Evolutionary conservation across 345 rosid genomes (phyloP).

Genomic region (Conringia planisiliqua): DNA sequence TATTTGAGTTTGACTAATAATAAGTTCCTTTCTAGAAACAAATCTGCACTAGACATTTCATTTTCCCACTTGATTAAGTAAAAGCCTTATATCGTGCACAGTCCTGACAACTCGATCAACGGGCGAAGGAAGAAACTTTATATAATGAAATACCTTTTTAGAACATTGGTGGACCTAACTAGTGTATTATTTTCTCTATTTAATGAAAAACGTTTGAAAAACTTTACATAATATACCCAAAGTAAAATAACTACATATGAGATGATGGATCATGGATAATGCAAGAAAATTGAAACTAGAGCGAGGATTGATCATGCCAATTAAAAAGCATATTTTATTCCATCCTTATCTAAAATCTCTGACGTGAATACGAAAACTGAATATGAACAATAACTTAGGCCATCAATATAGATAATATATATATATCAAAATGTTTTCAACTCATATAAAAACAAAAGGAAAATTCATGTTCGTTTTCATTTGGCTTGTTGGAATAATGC

Average conservation of each 20-base stretch:
- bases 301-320: not conserved
- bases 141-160: not conserved
- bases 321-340: not conserved
- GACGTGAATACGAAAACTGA: not conserved
- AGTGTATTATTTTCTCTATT: not conserved
- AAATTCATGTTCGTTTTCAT: not conserved
- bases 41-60: conserved; percentile 10
- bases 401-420: not conserved
- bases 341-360: not conserved
- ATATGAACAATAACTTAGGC: not conserved
- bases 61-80: conserved; percentile 15
- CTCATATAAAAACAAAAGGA: not conserved
- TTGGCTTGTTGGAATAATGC: not conserved
- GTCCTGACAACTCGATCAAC: conserved; percentile 19
- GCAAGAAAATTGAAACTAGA: not conserved
- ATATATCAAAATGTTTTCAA: not conserved
- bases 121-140: conserved; percentile 3
- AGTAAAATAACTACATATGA: not conserved
- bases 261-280: not conserved
- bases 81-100: conserved; percentile 18
- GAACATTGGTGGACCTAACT: not conserved
- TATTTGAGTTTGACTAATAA: not conserved
- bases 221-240: not conserved
- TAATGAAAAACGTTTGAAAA: not conserved
- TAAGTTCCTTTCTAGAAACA: conserved; percentile 23